These are phyloP conservation scores for Botrytis porri DNA, from an alignment of 2,329 filamentous ascomycete genomes.

Conservation along the genomic window DNA sequence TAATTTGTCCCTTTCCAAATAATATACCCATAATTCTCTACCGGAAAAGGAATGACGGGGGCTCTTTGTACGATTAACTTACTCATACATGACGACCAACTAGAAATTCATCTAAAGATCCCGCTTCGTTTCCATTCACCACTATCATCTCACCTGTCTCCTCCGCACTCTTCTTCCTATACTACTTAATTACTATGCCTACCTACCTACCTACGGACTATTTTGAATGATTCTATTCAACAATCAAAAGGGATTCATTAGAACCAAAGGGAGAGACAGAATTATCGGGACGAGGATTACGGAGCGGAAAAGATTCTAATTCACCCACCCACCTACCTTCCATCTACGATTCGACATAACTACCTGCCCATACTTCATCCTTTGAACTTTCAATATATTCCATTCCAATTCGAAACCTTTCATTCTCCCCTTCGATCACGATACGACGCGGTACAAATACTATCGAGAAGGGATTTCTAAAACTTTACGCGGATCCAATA, in stretches of 20 bases:
- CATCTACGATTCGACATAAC: background rate
- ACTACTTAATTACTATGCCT: background rate
- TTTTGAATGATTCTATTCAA: background rate
- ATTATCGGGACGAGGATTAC: background rate
- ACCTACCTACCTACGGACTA: too few species aligned
- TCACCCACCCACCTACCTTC: background rate
- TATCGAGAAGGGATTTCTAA: background rate
- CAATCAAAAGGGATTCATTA: background rate
- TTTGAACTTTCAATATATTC: background rate
- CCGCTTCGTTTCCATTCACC: background rate
- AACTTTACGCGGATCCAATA: background rate
- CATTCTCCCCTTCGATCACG: background rate
- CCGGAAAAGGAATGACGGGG: background rate
- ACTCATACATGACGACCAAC: constrained; percentile 6
- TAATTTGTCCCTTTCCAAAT: background rate
- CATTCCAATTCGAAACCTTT: background rate
- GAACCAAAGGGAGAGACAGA: background rate
- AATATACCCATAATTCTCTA: background rate
- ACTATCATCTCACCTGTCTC: background rate
- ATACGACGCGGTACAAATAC: background rate
- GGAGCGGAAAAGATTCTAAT: background rate
- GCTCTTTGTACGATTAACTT: background rate
- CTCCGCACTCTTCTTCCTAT: background rate
- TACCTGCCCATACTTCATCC: background rate
- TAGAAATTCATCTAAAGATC: constrained; percentile 4